phyloP scores from a whole-genome alignment of 352 stramenopile genomes.

The Phytophthora pistaciae region DNA sequence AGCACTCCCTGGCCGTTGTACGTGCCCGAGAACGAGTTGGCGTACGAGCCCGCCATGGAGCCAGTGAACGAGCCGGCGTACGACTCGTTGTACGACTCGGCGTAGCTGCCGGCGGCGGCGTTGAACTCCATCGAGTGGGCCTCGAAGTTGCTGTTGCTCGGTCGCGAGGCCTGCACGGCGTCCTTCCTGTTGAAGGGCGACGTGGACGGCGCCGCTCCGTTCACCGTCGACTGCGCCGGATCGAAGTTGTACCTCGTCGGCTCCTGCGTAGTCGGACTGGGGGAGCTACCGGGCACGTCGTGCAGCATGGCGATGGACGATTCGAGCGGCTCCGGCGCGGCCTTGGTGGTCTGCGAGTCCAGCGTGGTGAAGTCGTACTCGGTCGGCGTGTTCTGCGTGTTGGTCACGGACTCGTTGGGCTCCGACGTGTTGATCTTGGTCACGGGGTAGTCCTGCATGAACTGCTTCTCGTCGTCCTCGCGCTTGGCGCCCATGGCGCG shows the following conservation, averaged over 20 bases:
- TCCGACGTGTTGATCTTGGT: slow-evolving; percentile 35
- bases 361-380: slow-evolving; percentile 52
- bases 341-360: slow-evolving; percentile 32
- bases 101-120: slow-evolving; percentile 49
- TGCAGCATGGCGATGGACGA: slow-evolving; percentile 50
- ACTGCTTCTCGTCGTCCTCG: slow-evolving; percentile 50
- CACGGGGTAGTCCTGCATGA: slow-evolving; percentile 40
- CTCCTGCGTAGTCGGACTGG: slow-evolving; percentile 32
- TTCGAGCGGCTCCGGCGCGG: slow-evolving; percentile 30
- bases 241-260: slow-evolving; percentile 45
- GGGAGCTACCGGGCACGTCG: slow-evolving; percentile 18
- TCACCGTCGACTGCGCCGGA: slow-evolving; percentile 40
- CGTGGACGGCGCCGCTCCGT: slow-evolving; percentile 32
- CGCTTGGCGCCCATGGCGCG: slow-evolving; percentile 33
- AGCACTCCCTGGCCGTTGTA: slow-evolving; percentile 63
- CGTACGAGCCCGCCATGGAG: slow-evolving; percentile 49
- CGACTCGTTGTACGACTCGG: slow-evolving; percentile 67
- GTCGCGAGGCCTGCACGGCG: slow-evolving; percentile 48
- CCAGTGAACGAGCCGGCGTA: slow-evolving; percentile 49
- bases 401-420: slow-evolving; percentile 24
- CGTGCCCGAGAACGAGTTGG: slow-evolving; percentile 50
- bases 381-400: slow-evolving; percentile 35
- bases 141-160: slow-evolving; percentile 59
- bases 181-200: slow-evolving; percentile 53
- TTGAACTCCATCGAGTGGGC: slow-evolving; percentile 66